Base-by-base conservation (phyloP, 495 filamentous ascomycete genomes). In the Xylaria acuta region DNA sequence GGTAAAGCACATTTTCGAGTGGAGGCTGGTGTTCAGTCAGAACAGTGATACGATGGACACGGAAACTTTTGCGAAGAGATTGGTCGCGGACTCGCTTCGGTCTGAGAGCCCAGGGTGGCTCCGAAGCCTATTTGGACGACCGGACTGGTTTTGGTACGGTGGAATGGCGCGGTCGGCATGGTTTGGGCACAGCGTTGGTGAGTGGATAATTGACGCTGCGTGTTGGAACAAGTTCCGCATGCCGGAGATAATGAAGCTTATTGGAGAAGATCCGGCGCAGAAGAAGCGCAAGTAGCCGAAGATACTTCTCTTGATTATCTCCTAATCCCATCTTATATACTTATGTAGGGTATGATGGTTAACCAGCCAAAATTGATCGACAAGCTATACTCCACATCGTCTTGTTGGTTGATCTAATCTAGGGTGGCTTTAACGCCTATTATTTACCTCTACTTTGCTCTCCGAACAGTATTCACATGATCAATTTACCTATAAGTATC, bases 61-160 rank as follows among this genome's bases (percentile, higher is more conserved):
- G 3, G 80, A 78, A 9, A 72, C 67, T 8, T 86, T 82, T 63
- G 83, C 85, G 3, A 54, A 54, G 49, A 75, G 79, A 27, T 53
- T 86, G 18, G 82, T 85, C 2, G 34, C 41, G 12, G 75, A 74
- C 20, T 84, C 84, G 30, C 73, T 88, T 14, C 70, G 69, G 47
- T 70, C 75, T 0, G 83, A 83, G 73, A 66, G 73, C 18, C 82
- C 84, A 5, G 25, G 72, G 49, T 67, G 82, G 36, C 27, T 85
- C 36, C 70, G 83, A 4, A 54, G 72, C 20, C 14, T 59, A 38
- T 77, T 86, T 20, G 84, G 84, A 1, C 66, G 84, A 20, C 80
- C 85, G 8, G 84, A 86, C 69, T 86, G 84, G 81, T 85, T 85
- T 66, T 86, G 83, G 83, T 79, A 75, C 0, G 85, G 85, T 3